Conservation (phyloP, 331 rosid species). For the Acacia pycnantha region DNA sequence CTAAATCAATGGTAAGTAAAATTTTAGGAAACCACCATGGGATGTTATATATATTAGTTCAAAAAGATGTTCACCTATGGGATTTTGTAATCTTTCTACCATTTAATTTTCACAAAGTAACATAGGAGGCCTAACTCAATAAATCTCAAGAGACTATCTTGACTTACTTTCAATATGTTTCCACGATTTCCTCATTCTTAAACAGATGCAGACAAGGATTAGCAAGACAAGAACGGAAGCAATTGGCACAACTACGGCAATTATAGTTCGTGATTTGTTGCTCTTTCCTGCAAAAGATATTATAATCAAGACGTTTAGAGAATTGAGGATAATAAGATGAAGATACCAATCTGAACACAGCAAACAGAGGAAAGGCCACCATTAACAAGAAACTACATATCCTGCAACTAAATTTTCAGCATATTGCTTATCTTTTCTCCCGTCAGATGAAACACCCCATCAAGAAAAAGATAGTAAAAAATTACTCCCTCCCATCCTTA, state of each 20-base stretch:
- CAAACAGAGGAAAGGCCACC: neutral
- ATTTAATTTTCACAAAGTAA: neutral
- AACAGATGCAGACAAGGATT: slow-evolving; percentile 19
- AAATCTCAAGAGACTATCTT: neutral
- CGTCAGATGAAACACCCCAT: neutral
- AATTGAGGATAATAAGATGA: neutral
- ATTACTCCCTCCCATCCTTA: neutral
- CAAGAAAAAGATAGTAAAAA: neutral
- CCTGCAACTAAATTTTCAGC: neutral
- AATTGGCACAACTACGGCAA: slow-evolving; percentile 9
- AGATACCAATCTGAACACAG: neutral
- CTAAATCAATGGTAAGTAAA: neutral
- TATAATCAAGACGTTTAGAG: neutral
- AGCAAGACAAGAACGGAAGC: neutral
- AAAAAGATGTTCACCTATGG: neutral
- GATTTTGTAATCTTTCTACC: neutral
- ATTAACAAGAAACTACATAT: neutral
- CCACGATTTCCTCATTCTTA: slow-evolving; percentile 28
- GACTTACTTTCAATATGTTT: slow-evolving; percentile 24
- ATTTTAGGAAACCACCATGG: neutral
- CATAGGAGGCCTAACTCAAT: neutral
- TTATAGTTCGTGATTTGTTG: neutral
- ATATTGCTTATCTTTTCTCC: neutral
- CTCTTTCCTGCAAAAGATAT: slow-evolving; percentile 33
- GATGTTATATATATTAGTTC: neutral